Evolutionary conservation across 331 rosid genomes (phyloP), one percentile per base, ranked within the genome.

Genomic region (Pyrus hybrid): DNA sequence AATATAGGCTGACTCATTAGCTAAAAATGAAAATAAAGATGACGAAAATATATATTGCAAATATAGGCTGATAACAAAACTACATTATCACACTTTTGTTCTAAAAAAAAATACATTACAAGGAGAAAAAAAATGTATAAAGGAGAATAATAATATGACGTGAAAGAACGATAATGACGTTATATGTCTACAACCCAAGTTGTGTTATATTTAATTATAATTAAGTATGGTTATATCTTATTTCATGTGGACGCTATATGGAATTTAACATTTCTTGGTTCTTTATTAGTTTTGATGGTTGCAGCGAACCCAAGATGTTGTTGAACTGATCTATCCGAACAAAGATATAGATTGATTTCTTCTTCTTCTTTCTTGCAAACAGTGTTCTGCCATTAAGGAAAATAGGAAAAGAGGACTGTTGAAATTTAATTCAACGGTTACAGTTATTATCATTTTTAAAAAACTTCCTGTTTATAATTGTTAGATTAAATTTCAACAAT

Each of bases 291-390:
- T 88, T 67, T 72, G 89, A 83, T 80, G 67, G 97, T 91, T 93
- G 96, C 81, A 88, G 88, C 91, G 86, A 93, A 87, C 85, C 63
- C 68, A 47, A 43, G 37, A 68, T 86, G 91, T 89, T 41, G 93
- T 86, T 91, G 70, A 91, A 85, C 92, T 68, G 91, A 91, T 85
- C 85, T 83, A 83, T 82, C 87, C 81, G 71, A 64, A 75, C 32
- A 73, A 67, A 43, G 37, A 56, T 25, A 41, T 65, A 64, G 28
- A 13, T 67, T 25, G 41, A 11, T 3, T 70, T 64, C 30, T 76
- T 65, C 51, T 47, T 65, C 61, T 47, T 69, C 65, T 63, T n/a
- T 5, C 64, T 54, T 25, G 30, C 71, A 21, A 68, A 45, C 17
- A 23, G 47, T 17, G 29, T 43, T 62, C 72, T 58, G 58, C 13